Conservation (phyloP, 2,329 filamentous ascomycete genomes). For the Chrysoporthe puriensis region DNA sequence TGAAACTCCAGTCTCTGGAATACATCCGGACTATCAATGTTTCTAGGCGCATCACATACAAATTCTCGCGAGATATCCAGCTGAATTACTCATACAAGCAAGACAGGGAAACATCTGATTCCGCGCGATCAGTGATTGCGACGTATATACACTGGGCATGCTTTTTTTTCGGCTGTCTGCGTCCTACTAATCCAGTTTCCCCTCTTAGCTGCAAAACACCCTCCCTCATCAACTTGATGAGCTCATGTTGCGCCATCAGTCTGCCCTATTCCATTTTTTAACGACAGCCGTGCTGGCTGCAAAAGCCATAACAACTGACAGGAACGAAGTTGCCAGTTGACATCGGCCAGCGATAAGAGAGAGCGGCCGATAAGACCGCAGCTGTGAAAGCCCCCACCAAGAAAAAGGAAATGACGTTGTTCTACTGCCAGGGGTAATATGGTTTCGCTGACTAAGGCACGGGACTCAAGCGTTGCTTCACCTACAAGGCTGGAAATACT, state of each 20-base stretch:
- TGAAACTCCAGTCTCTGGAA: background rate
- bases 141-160: background rate
- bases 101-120: too few species aligned
- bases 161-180: background rate
- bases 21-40: background rate
- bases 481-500: too few species aligned
- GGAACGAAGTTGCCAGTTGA: background rate
- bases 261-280: background rate
- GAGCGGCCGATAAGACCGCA: background rate
- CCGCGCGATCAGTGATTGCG: background rate
- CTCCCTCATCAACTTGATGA: background rate
- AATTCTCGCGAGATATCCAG: background rate
- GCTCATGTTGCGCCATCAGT: too few species aligned
- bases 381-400: background rate
- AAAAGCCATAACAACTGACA: background rate
- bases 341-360: background rate
- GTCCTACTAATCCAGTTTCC: background rate
- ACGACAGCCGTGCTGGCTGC: background rate
- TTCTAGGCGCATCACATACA: background rate
- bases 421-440: background rate
- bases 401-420: constrained; percentile 8
- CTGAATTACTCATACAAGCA: too few species aligned
- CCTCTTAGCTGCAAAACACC: background rate
- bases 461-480: background rate
- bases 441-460: background rate